Percentiles rank a stretch among this genome's conserved stretches.
phyloP scores from a whole-genome alignment of 164 flowering plant genomes.

The Macadamia tetraphylla region DNA sequence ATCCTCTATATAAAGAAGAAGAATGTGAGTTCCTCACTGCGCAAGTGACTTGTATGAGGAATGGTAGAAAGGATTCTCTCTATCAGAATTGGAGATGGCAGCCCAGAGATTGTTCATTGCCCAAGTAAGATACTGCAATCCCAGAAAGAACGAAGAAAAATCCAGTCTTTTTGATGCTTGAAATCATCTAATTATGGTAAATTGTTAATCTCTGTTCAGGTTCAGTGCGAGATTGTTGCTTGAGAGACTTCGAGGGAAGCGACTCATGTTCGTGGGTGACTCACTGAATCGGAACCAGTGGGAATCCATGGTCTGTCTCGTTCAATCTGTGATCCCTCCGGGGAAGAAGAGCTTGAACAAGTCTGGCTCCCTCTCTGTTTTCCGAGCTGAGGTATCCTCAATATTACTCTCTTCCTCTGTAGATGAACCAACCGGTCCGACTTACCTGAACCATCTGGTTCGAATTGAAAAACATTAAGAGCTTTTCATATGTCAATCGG shows the following conservation, averaged over 20 bases:
- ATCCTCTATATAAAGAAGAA: conserved; percentile 82
- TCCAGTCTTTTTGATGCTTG: background rate
- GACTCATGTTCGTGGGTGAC: conserved; percentile 96
- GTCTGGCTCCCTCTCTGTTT: conserved; percentile 67
- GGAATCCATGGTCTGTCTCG: conserved; percentile 97
- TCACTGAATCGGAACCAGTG: conserved; percentile 94
- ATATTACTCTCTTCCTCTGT: conserved; percentile 1
- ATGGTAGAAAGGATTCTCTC: conserved; percentile 75
- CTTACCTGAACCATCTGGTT: too few species aligned
- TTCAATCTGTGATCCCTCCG: conserved; percentile 67
- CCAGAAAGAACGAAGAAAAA: too few species aligned
- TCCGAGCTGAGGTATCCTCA: conserved; percentile 60
- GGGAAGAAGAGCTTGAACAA: conserved; percentile 73
- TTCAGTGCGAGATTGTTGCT: conserved; percentile 70
- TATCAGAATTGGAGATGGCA: conserved; percentile 98
- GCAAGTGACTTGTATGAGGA: conserved; percentile 83
- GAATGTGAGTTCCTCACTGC: conserved; percentile 82
- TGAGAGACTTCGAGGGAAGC: conserved; percentile 75
- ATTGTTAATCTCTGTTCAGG: conserved; percentile 26
- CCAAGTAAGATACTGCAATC: conserved; percentile 21
- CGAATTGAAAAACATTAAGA: too few species aligned
- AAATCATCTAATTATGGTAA: background rate
- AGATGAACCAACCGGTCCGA: background rate
- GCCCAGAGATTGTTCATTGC: conserved; percentile 77
- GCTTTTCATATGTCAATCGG: too few species aligned